Evolutionary conservation across 106 monocot genomes (phyloP).

Genomic region (Apostasia shenzhenica): DNA sequence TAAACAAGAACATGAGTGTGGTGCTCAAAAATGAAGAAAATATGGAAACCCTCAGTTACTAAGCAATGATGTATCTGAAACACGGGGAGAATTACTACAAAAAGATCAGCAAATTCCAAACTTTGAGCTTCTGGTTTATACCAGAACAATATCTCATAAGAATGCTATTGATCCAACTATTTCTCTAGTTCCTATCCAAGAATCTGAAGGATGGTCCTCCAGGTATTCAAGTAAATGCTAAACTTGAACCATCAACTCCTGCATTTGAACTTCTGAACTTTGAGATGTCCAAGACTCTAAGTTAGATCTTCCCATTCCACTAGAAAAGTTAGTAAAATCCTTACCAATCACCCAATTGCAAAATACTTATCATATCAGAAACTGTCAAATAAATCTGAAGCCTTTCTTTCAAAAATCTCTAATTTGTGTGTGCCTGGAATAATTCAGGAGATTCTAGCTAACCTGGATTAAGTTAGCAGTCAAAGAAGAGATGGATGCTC

Average conservation of each 20-base stretch:
- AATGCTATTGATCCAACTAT: not conserved
- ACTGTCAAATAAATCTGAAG: not conserved
- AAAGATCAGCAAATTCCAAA: not conserved
- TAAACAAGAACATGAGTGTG: not conserved
- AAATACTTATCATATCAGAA: constrained; percentile 1
- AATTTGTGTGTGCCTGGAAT: constrained; percentile 2
- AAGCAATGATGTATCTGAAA: not conserved
- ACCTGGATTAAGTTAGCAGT: not conserved
- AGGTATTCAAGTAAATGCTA: too few species aligned
- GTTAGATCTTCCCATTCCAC: not conserved
- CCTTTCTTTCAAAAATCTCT: constrained; percentile 2
- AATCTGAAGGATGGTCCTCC: too few species aligned
- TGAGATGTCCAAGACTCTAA: not conserved
- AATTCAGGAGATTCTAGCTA: not conserved
- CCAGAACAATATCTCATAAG: not conserved
- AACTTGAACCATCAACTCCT: not conserved
- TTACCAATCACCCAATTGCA: constrained; percentile 3
- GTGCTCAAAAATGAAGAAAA: too few species aligned
- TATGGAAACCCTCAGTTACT: not conserved
- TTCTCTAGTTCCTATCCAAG: too few species aligned
- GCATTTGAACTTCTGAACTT: not conserved
- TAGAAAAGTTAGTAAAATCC: not conserved
- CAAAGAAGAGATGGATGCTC: not conserved
- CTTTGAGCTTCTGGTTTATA: not conserved
- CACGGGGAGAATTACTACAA: not conserved